A percentile compares a stretch with the other conserved stretches of the same genome.
Evolutionary conservation across 2,329 filamentous ascomycete species (phyloP).

Genomic region (Aspergillus melleus): DNA sequence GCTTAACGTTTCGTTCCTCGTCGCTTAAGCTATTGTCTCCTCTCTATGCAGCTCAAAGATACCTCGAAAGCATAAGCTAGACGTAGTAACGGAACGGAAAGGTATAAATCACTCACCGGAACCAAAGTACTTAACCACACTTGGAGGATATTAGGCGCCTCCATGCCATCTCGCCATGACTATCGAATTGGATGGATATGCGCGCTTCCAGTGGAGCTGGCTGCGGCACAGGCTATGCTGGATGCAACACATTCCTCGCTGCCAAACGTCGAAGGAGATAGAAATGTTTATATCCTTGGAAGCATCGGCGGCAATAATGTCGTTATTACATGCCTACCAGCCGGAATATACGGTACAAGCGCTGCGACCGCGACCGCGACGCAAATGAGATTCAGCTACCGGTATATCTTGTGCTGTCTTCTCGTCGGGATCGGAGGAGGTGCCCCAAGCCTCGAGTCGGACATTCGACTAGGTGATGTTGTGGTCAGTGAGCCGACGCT

Average conservation of each 20-base stretch:
- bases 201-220: constrained; percentile 19
- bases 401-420: constrained; percentile 18
- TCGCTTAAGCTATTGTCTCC: too few species aligned
- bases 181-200: constrained; percentile 20
- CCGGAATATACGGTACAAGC: constrained; percentile 15
- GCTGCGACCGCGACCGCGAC: constrained; percentile 16
- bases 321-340: constrained; percentile 20
- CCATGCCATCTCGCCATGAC: neutral
- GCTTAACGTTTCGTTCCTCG: too few species aligned
- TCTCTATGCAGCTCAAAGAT: too few species aligned
- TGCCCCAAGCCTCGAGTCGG: constrained; percentile 18
- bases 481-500: constrained; percentile 24
- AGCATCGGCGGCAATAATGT: constrained; percentile 20
- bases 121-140: too few species aligned
- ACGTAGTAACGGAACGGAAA: too few species aligned
- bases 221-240: constrained; percentile 19
- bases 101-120: too few species aligned
- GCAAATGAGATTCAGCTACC: constrained; percentile 21
- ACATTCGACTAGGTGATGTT: constrained; percentile 35
- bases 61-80: too few species aligned
- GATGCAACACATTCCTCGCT: constrained; percentile 18
- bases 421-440: constrained; percentile 29
- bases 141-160: too few species aligned
- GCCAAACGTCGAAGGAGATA: constrained; percentile 14
- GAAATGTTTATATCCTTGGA: constrained; percentile 22